Evolutionary conservation across 2,329 filamentous ascomycete genomes (phyloP).

Genomic region (Neofusicoccum umdonicola): DNA sequence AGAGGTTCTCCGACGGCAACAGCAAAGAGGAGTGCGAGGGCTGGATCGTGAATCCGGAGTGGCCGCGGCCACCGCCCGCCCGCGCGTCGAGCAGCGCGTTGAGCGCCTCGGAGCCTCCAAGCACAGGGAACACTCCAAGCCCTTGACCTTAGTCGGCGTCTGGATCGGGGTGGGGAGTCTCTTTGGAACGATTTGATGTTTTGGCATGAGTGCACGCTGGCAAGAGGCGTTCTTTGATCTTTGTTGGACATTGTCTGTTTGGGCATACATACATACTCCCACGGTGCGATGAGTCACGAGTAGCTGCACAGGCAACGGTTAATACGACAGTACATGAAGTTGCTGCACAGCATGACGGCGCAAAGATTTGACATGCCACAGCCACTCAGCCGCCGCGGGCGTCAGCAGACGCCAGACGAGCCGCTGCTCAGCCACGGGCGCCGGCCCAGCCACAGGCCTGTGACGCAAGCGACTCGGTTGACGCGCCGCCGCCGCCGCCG

Average conservation of each 20-base stretch:
- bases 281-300: background rate
- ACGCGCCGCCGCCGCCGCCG: background rate
- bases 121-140: background rate
- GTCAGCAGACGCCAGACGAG: background rate
- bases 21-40: constrained; percentile 9
- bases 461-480: background rate
- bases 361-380: background rate
- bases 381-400: background rate
- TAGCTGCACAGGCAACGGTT: constrained; percentile 7
- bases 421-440: background rate
- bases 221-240: background rate
- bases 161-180: background rate
- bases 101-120: no score
- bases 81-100: no score
- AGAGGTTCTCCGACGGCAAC: constrained; percentile 8
- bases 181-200: background rate
- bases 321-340: constrained; percentile 1
- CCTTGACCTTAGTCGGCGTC: background rate
- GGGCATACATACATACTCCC: background rate
- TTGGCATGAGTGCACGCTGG: background rate
- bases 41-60: constrained; percentile 8
- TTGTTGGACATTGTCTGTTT: background rate
- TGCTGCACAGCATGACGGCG: background rate
- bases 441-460: background rate
- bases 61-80: background rate